Evolutionary conservation across 2,329 filamentous ascomycete genomes (phyloP), one percentile per base, ranked within the genome.

Genomic region (Cladosporium velox): DNA sequence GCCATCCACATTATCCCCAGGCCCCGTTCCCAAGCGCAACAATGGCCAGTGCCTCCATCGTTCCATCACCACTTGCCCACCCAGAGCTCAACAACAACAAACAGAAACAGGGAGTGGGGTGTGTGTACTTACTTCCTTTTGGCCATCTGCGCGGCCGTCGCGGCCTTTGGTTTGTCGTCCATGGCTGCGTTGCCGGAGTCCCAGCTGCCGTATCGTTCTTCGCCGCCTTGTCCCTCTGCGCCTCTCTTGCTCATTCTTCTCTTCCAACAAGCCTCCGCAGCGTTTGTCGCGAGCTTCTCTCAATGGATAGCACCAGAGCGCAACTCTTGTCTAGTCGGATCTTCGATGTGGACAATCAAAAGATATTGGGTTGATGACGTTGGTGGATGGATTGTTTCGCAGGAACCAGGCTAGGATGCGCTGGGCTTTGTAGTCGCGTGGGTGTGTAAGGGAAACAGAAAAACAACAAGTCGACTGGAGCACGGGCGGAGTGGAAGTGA

Each of bases 111-210:
- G 58, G 24, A 57, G 18, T 26, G 51, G 41, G 30, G 15, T 60
- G 32, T 49, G 21, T 60, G 24, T 57, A 76, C 76, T 75, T 66
- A 77, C 76, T 75, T 77, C 65, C 75, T 70, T 59, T 67, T 67
- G 55, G 75, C 75, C 71, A 77, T 65, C 70, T 77, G 76, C 57
- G 76, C 76, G 32, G 75, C 74, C 30, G 75, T 77, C 57, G 76
- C 75, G 64, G 69, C 65, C 55, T 65, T 64, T 24, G 74, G 74
- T 68, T 70, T 70, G 58, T 75, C 72, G 14, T 69, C 71, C 69
- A 67, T 66, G 34, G 61, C 35, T 57, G 30, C 38, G 26, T 65
- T 57, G 34, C 63, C 59, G 54, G 64, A 51, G 38, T 66, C 66
- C 55, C 61, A 57, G 34, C 67, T 68, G 49, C 72, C 72, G 66